Evolutionary conservation across 2,329 filamentous ascomycete genomes (phyloP), one percentile per base, ranked within the genome.

Genomic region (Cyphellophora europaea): DNA sequence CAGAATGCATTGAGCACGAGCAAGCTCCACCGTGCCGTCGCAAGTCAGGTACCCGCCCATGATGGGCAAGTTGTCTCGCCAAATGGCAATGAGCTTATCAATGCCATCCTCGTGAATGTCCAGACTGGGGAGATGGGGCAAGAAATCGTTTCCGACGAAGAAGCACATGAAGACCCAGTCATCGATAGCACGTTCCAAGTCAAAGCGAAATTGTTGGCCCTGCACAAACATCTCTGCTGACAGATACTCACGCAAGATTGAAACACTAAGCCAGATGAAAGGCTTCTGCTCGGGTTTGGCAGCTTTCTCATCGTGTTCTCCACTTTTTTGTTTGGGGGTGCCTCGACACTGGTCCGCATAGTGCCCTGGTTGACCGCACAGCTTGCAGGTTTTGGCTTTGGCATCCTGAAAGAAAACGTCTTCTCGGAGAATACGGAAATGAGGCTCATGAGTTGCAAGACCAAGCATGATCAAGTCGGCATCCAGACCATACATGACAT

Each of bases 151-250:
- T 48, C 89, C 89, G 37, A 96, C 89, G 56, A 96, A 96, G 65
- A 93, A 96, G 63, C 89, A 96, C 78, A 96, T 91, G 58, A 96
- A 96, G 11, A 96, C 86, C 91, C 89, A 96, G 56, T 96, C 89
- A 59, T 96, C 91, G 40, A 96, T 74, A 16, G 88, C 88, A 46
- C 91, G 79, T 61, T 98, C 91, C 29, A 98, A 69, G 55, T 98
- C 87, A 59, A 93, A 96, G 36, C 76, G 74, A 61, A 96, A 96
- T 2, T 80, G 79, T 47, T 94, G 74, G 37, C 78, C 74, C 12
- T 85, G 80, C 19, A 95, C 79, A 51, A 82, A 74, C 51, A 98
- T 77, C 61, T 98, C 91, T 33, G 85, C 80, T 38, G 82, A 87
- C 36, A 98, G 71, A 56, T 98, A 98, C 61, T 98, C 91, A 52